These are phyloP conservation scores for Uncinocarpus reesii DNA, from an alignment of 2,329 filamentous ascomycete genomes.

Conservation along the genomic window DNA sequence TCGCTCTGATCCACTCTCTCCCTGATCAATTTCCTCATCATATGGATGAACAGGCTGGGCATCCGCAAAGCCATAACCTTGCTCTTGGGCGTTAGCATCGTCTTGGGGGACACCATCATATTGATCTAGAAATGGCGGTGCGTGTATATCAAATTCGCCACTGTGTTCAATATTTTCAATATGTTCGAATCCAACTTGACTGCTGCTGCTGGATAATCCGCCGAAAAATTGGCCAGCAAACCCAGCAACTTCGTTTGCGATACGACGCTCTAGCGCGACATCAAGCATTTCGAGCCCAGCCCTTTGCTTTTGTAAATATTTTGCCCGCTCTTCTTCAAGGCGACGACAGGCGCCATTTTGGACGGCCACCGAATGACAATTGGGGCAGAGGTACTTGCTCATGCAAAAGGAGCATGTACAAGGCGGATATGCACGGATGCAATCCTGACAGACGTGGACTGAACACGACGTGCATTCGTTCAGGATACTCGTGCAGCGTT, in stretches of 20 bases:
- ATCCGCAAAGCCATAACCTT: background rate
- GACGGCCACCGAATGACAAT: constrained; percentile 33
- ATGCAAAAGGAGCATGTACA: constrained; percentile 38
- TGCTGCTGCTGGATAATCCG: constrained; percentile 15
- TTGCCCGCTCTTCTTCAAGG: constrained; percentile 30
- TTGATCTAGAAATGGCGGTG: constrained; percentile 11
- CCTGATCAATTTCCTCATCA: constrained; percentile 14
- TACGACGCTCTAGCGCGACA: constrained; percentile 31
- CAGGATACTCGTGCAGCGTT: constrained; percentile 35
- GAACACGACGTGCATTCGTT: constrained; percentile 39
- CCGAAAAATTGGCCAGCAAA: constrained; percentile 35
- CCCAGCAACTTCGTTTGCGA: constrained; percentile 36
- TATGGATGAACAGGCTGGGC: background rate
- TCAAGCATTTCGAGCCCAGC: constrained; percentile 34
- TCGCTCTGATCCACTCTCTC: constrained; percentile 17
- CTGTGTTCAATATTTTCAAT: constrained; percentile 7
- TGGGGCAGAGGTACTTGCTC: constrained; percentile 36
- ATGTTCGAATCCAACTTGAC: background rate
- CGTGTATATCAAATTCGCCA: constrained; percentile 7
- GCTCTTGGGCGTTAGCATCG: constrained; percentile 1
- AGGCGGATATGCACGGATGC: constrained; percentile 31
- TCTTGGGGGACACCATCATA: constrained; percentile 11
- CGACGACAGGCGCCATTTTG: constrained; percentile 34
- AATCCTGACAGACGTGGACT: constrained; percentile 39
- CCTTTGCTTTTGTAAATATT: constrained; percentile 29